A percentile compares a stretch with the other conserved stretches of the same genome.
These are phyloP conservation scores for Lactarius pseudohatsudake DNA, from an alignment of 768 basidiomycete genomes.

Conservation along the genomic window DNA sequence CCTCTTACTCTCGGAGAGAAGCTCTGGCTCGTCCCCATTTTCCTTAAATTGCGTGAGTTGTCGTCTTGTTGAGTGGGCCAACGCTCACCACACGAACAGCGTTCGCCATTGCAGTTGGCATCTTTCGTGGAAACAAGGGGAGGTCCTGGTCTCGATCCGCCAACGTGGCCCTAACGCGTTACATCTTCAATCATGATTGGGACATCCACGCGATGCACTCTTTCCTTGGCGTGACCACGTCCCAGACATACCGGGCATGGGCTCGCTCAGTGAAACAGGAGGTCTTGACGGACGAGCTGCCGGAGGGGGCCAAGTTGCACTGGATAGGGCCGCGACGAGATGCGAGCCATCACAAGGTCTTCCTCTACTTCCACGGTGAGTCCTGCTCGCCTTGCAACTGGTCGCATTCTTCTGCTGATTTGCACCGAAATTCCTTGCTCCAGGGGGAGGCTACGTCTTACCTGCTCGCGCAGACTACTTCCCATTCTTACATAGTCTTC, in stretches of 20 bases:
- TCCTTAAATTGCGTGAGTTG: slow-evolving; percentile 3
- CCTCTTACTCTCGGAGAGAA: slow-evolving; percentile 11
- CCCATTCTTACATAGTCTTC: slow-evolving; percentile 1
- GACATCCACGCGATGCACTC: slow-evolving; percentile 2
- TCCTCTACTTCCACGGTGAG: slow-evolving; percentile 16
- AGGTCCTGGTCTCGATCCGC: slow-evolving; percentile 15
- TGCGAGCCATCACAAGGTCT: slow-evolving; percentile 1
- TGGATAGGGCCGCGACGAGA: slow-evolving; percentile 20
- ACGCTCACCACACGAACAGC: slow-evolving; percentile 5
- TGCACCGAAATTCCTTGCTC: neutral
- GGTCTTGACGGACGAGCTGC: slow-evolving; percentile 4
- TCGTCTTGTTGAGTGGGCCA: neutral
- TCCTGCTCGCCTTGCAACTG: no score
- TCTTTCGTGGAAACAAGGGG: slow-evolving; percentile 14
- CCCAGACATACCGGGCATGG: slow-evolving; percentile 6
- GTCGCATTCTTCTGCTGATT: neutral
- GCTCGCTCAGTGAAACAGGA: slow-evolving; percentile 1
- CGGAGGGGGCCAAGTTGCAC: slow-evolving; percentile 14
- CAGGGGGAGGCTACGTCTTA: slow-evolving; percentile 11
- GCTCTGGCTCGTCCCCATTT: neutral
- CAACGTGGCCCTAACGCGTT: slow-evolving; percentile 1
- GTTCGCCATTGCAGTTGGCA: slow-evolving; percentile 11
- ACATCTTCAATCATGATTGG: slow-evolving; percentile 4
- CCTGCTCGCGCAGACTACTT: neutral
- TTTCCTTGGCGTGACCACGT: slow-evolving; percentile 7